Conservation (phyloP, 768 basidiomycete genomes). For the Mycena maculata region DNA sequence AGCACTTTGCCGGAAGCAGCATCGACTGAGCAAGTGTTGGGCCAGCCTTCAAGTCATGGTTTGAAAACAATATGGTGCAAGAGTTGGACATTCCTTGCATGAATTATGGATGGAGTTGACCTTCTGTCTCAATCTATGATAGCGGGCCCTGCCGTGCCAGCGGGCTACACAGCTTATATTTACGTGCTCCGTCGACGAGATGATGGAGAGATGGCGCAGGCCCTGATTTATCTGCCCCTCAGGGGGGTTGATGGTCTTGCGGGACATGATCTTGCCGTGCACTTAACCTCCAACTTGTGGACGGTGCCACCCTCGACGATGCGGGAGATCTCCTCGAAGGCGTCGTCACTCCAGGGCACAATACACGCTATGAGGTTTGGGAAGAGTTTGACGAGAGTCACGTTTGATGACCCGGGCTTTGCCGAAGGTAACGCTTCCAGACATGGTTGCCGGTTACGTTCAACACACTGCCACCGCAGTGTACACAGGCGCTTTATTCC, state of each 20-base stretch:
- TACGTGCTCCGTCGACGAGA: conserved; percentile 81
- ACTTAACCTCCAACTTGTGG: conserved; percentile 67
- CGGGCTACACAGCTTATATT: no score
- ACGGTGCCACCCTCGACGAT: neutral
- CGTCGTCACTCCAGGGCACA: neutral
- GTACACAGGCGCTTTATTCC: conserved; percentile 5
- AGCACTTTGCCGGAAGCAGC: no score
- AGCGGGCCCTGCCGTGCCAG: no score
- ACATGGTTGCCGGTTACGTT: neutral
- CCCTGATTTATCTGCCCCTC: conserved; percentile 94
- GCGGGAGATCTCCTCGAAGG: neutral
- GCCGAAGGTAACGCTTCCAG: neutral
- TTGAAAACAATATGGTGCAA: no score
- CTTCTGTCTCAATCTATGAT: no score
- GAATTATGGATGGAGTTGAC: no score
- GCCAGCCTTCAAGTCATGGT: no score
- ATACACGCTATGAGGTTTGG: neutral
- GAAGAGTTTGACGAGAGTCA: neutral
- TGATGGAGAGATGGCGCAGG: conserved; percentile 91
- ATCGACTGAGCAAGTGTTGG: no score
- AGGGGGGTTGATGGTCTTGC: conserved; percentile 93
- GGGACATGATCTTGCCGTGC: conserved; percentile 87
- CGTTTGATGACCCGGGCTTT: neutral
- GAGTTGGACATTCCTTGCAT: no score
- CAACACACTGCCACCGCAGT: no score